phyloP scores from a whole-genome alignment of 805 yeast species.

The Candida pseudoglaebosa region DNA sequence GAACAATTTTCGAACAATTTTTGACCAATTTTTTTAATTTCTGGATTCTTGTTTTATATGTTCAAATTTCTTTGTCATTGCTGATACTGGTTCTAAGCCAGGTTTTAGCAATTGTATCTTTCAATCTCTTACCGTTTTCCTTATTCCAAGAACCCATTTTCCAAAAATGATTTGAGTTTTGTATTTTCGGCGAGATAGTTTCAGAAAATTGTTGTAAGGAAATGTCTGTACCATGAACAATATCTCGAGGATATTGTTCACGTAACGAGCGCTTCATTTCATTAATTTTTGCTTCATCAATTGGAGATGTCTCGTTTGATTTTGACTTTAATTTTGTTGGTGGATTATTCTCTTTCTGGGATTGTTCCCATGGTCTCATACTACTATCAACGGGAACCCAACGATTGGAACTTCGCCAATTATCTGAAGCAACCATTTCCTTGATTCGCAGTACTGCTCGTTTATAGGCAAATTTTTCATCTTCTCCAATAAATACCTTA shows the following conservation, averaged over 20 bases:
- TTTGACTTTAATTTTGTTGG: slow-evolving; percentile 2
- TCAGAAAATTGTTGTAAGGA: slow-evolving; percentile 22
- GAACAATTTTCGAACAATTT: too few species aligned
- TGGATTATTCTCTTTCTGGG: slow-evolving; percentile 7
- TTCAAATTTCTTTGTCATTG: slow-evolving; percentile 7
- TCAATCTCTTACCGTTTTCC: slow-evolving; percentile 43
- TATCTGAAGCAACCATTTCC: slow-evolving; percentile 51
- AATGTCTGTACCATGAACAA: slow-evolving; percentile 15
- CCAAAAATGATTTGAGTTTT: slow-evolving; percentile 52
- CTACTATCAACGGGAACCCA: slow-evolving; percentile 54
- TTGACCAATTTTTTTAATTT: too few species aligned
- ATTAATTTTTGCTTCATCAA: slow-evolving; percentile 6
- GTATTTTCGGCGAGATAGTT: slow-evolving; percentile 20
- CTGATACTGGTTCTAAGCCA: slow-evolving; percentile 46
- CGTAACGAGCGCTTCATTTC: slow-evolving; percentile 9
- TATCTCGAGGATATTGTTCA: slow-evolving; percentile 20
- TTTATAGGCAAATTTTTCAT: slow-evolving; percentile 68
- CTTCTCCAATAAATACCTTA: slow-evolving; percentile 69
- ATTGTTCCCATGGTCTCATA: slow-evolving; percentile 56
- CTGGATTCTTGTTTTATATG: background rate
- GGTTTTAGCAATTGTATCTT: slow-evolving; percentile 50
- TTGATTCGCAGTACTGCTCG: slow-evolving; percentile 65
- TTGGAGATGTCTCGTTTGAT: too few species aligned
- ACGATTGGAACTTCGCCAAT: slow-evolving; percentile 45
- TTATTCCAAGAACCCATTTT: slow-evolving; percentile 57